Percentiles rank a stretch among this genome's conserved stretches.
phyloP scores from a whole-genome alignment of 768 basidiomycete genomes.

The Pisolithus marmoratus region DNA sequence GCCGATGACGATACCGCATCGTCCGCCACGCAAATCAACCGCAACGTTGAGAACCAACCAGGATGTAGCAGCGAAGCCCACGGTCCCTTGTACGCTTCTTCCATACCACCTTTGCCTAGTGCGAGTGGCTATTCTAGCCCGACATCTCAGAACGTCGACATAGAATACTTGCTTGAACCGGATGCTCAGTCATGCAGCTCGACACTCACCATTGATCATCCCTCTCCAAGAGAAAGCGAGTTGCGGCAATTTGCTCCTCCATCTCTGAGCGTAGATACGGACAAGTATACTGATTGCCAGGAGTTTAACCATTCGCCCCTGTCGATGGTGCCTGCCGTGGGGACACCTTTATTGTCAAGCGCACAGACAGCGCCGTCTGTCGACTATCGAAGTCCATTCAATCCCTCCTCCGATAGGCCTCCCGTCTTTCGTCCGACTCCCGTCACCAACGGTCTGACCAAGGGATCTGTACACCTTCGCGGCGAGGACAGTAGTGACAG shows the following conservation, averaged over 20 bases:
- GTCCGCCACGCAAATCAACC: not conserved
- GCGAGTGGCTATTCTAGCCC: constrained; percentile 27
- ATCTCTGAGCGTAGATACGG: constrained; percentile 6
- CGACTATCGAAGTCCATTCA: constrained; percentile 21
- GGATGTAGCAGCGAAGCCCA: constrained; percentile 13
- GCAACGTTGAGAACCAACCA: constrained; percentile 16
- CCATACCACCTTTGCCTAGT: constrained; percentile 26
- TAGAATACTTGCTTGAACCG: constrained; percentile 6
- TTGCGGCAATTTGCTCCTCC: constrained; percentile 6
- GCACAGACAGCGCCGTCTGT: constrained; percentile 8
- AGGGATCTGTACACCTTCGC: constrained; percentile 1
- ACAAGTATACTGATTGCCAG: constrained; percentile 8
- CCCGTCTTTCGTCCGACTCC: constrained; percentile 17
- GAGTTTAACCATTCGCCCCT: constrained; percentile 27
- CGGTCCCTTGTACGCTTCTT: constrained; percentile 21
- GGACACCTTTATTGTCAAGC: constrained; percentile 21
- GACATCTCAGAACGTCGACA: constrained; percentile 18
- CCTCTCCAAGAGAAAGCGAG: constrained; percentile 15
- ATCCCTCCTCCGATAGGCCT: constrained; percentile 22
- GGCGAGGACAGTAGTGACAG: constrained; percentile 14
- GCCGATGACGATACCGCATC: not conserved
- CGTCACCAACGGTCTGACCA: constrained; percentile 1
- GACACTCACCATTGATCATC: constrained; percentile 25
- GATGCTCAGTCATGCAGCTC: constrained; percentile 24
- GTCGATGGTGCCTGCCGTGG: constrained; percentile 24